Percentiles rank a stretch among this genome's conserved stretches.
Conservation (phyloP, 768 basidiomycete genomes). For the Hygrophorus russula region DNA sequence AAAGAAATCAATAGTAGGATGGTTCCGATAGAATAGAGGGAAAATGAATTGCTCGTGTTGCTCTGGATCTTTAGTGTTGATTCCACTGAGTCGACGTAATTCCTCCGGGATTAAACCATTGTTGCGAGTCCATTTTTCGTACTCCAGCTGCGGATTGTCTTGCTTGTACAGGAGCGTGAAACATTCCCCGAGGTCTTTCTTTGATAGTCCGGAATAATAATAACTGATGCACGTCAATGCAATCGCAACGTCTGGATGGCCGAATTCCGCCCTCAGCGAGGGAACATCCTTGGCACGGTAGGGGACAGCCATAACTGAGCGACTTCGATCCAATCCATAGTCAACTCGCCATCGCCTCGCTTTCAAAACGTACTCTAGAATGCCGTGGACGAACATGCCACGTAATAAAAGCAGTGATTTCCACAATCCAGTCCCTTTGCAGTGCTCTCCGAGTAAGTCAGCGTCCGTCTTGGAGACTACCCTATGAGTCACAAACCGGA, state of each 20-base stretch:
- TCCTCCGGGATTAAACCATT: conserved; percentile 17
- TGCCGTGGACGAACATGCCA: conserved; percentile 30
- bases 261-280: conserved; percentile 34
- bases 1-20: conserved; percentile 33
- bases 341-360: conserved; percentile 39
- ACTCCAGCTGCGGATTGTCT: conserved; percentile 30
- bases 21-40: conserved; percentile 26
- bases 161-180: conserved; percentile 27
- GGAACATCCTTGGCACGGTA: conserved; percentile 45
- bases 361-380: conserved; percentile 26
- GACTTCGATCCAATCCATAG: conserved; percentile 31
- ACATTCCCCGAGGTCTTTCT: conserved; percentile 23
- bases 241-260: conserved; percentile 39
- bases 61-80: conserved; percentile 30
- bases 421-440: conserved; percentile 17
- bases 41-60: conserved; percentile 18
- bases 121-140: conserved; percentile 26
- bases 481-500: conserved; percentile 14
- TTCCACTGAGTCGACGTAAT: conserved; percentile 22
- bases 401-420: conserved; percentile 29
- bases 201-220: conserved; percentile 34
- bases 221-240: conserved; percentile 35
- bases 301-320: conserved; percentile 39
- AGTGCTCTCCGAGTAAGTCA: conserved; percentile 9
- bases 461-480: conserved; percentile 1